A percentile compares a stretch with the other conserved stretches of the same genome.
These are phyloP conservation scores for Lactifluus subvellereus DNA, from an alignment of 768 basidiomycete species.

Conservation along the genomic window DNA sequence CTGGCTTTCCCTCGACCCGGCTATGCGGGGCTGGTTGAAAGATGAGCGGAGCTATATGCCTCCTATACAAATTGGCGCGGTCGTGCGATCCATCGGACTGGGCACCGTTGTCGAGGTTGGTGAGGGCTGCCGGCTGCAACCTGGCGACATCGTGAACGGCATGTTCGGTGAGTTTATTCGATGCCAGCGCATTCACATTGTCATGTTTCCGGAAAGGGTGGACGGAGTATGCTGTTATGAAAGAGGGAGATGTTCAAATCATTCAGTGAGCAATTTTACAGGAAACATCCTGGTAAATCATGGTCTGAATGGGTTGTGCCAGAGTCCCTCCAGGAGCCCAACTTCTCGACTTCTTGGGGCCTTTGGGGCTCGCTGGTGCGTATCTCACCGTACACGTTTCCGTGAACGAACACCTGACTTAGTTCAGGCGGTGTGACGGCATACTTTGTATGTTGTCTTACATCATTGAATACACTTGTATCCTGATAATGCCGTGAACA, in stretches of 20 bases:
- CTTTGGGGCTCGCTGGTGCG: constrained; percentile 71
- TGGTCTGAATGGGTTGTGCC: background rate
- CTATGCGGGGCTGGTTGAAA: constrained; percentile 82
- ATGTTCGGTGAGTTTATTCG: constrained; percentile 42
- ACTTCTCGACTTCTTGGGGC: constrained; percentile 72
- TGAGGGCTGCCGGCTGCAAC: constrained; percentile 48
- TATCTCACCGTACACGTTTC: background rate
- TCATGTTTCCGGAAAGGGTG: constrained; percentile 45
- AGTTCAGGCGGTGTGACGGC: constrained; percentile 66
- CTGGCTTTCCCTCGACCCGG: constrained; percentile 80
- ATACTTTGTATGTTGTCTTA: constrained; percentile 60
- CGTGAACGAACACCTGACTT: background rate
- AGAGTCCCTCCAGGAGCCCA: constrained; percentile 57
- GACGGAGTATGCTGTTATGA: constrained; percentile 66
- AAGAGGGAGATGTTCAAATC: constrained; percentile 46
- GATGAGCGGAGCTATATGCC: constrained; percentile 65
- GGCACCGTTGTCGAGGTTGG: constrained; percentile 67
- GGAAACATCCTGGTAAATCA: no score
- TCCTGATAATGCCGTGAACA: constrained; percentile 29
- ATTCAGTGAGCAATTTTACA: constrained; percentile 43
- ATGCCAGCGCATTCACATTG: background rate
- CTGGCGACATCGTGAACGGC: background rate
- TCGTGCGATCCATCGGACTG: constrained; percentile 68
- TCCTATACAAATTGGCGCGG: constrained; percentile 36
- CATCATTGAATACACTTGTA: background rate